Evolutionary conservation across 1,284 basidiomycete species (phyloP).

Genomic region (Cutaneotrichosporon curvatum): DNA sequence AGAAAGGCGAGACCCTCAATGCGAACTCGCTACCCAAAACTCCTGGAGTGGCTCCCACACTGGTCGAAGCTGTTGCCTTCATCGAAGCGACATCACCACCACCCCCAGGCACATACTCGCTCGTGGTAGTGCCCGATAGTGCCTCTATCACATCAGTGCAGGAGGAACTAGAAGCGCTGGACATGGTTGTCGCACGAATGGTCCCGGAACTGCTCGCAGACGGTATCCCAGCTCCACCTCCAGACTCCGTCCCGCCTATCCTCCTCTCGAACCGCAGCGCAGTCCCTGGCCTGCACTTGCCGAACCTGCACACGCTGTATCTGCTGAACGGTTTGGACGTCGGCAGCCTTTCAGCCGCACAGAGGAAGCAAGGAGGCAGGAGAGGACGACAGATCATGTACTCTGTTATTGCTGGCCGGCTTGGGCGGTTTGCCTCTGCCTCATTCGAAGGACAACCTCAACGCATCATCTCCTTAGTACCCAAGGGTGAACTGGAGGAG

Average conservation of each 20-base stretch:
- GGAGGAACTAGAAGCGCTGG: conserved; percentile 16
- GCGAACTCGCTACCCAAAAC: conserved; percentile 1
- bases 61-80: conserved; percentile 26
- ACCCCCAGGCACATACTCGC: conserved; percentile 20
- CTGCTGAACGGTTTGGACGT: conserved; percentile 30
- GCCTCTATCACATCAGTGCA: conserved; percentile 15
- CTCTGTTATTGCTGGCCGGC: conserved; percentile 23
- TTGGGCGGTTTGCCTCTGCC: conserved; percentile 26
- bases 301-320: conserved; percentile 26
- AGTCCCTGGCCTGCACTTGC: conserved; percentile 28
- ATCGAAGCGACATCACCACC: conserved; percentile 24
- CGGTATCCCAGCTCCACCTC: conserved; percentile 3
- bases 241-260: conserved; percentile 8
- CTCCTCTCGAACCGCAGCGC: conserved; percentile 21
- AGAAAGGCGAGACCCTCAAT: not conserved
- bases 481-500: conserved; percentile 20
- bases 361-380: conserved; percentile 14
- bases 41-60: conserved; percentile 1
- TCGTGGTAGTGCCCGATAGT: conserved; percentile 26
- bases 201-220: conserved; percentile 21
- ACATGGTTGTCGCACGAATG: conserved; percentile 15
- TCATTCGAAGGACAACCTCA: not conserved
- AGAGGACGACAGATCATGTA: conserved; percentile 18
- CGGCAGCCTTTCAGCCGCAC: conserved; percentile 11
- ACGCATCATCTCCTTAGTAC: conserved; percentile 26